phyloP scores from a whole-genome alignment of 176 grass and related monocot species.

The Lolium rigidum region DNA sequence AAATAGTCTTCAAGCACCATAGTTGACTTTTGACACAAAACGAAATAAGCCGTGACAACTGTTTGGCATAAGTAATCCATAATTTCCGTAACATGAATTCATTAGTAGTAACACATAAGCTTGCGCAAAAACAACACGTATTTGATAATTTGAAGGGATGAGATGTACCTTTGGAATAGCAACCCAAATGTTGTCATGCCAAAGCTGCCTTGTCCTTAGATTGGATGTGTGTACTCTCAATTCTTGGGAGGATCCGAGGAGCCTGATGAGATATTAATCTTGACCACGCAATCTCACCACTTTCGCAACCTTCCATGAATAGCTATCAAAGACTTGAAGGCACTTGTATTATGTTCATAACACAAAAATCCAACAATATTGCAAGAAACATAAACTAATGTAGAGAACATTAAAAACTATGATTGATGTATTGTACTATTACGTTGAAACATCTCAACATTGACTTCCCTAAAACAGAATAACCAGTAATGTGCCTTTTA shows the following conservation, averaged over 20 bases:
- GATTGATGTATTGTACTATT: too few relatives aligned
- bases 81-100: slow-evolving; percentile 21
- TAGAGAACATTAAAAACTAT: too few relatives aligned
- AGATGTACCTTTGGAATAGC: slow-evolving; percentile 68
- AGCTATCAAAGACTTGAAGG: slow-evolving; percentile 72
- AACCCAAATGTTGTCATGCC: slow-evolving; percentile 77
- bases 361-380: too few relatives aligned
- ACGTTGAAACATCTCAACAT: too few relatives aligned
- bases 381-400: too few relatives aligned
- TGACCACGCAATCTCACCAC: slow-evolving; percentile 49
- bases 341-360: too few relatives aligned
- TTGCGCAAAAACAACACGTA: neutral
- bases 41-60: slow-evolving; percentile 4
- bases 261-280: slow-evolving; percentile 58
- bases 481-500: too few relatives aligned
- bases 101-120: neutral
- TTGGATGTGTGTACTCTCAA: slow-evolving; percentile 49
- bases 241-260: slow-evolving; percentile 65
- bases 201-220: slow-evolving; percentile 63
- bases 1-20: slow-evolving; percentile 1
- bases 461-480: too few relatives aligned
- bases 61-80: slow-evolving; percentile 4
- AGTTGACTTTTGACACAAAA: slow-evolving; percentile 25
- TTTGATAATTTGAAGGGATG: slow-evolving; percentile 36
- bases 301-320: slow-evolving; percentile 74